These are phyloP conservation scores for Oryza meridionalis DNA, from an alignment of 176 grass and related monocot species.

Conservation along the genomic window DNA sequence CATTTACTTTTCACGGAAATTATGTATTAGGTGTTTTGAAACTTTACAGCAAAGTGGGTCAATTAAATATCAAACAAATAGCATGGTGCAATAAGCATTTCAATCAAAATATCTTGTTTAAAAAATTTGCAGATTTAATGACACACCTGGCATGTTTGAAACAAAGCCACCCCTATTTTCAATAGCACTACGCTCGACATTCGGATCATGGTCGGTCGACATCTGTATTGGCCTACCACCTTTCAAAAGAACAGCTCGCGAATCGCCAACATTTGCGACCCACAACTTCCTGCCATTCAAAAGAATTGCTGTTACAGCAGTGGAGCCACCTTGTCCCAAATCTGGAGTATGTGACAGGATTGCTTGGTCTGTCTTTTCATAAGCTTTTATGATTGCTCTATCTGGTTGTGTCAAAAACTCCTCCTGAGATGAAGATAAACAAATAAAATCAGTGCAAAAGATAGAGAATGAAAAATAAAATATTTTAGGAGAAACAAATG, in stretches of 20 bases:
- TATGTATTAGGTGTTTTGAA: not conserved
- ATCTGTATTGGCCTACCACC: conserved; percentile 67
- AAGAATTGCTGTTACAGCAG: conserved; percentile 90
- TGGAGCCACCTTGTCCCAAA: conserved; percentile 82
- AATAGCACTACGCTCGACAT: conserved; percentile 65
- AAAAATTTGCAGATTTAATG: not conserved
- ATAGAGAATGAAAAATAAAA: conserved; percentile 1
- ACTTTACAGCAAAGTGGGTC: not conserved
- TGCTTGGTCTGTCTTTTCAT: conserved; percentile 84
- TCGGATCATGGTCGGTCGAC: conserved; percentile 88
- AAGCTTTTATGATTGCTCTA: conserved; percentile 72
- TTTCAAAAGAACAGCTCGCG: conserved; percentile 85
- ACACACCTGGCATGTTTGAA: conserved; percentile 88
- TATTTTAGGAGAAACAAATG: conserved; percentile 15
- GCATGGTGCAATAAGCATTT: not conserved
- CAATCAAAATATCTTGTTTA: not conserved
- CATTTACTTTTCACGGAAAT: not conserved
- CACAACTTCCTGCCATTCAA: conserved; percentile 71
- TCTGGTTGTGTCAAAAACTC: conserved; percentile 86
- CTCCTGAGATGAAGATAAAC: conserved; percentile 54
- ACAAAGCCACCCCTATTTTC: conserved; percentile 91
- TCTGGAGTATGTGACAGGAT: conserved; percentile 79
- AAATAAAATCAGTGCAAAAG: not conserved
- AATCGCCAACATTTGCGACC: conserved; percentile 92
- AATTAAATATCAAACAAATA: not conserved